These are phyloP conservation scores for Geotrichum fermentans DNA, from an alignment of 1,139 yeast species.

Conservation along the genomic window DNA sequence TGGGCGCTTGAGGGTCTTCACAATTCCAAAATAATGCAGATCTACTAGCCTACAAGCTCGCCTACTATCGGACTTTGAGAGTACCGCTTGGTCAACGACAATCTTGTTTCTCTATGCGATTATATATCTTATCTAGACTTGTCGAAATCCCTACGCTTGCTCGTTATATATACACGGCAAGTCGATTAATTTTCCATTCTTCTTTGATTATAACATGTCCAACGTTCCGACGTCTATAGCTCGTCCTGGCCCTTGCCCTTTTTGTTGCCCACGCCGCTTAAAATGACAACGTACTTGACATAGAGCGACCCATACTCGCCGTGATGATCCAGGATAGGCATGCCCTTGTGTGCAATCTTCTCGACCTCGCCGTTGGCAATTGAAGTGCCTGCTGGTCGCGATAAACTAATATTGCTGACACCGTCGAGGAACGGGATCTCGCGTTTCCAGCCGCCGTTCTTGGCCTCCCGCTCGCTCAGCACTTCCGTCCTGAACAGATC, in stretches of 20 bases:
- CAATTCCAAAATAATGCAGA: too few relatives aligned
- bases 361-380: slow-evolving; percentile 70
- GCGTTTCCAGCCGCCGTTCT: slow-evolving; percentile 75
- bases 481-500: slow-evolving; percentile 79
- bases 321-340: slow-evolving; percentile 58
- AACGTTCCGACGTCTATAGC: slow-evolving; percentile 8
- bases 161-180: too few relatives aligned
- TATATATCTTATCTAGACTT: too few relatives aligned
- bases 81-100: too few relatives aligned
- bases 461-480: slow-evolving; percentile 65
- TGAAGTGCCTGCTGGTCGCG: slow-evolving; percentile 48
- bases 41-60: too few relatives aligned
- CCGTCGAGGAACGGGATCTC: slow-evolving; percentile 60
- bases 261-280: slow-evolving; percentile 38
- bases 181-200: too few relatives aligned
- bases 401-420: slow-evolving; percentile 46
- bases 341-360: slow-evolving; percentile 65
- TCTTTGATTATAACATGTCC: too few relatives aligned
- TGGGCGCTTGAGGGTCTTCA: too few relatives aligned
- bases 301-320: slow-evolving; percentile 66
- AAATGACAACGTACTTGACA: slow-evolving; percentile 60
- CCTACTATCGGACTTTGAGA: too few relatives aligned
- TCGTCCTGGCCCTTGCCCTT: slow-evolving; percentile 19
- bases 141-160: too few relatives aligned
- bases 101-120: too few relatives aligned